Conservation (phyloP, 371 early-diverging fungal species). For the Rhizopus stolonifer region DNA sequence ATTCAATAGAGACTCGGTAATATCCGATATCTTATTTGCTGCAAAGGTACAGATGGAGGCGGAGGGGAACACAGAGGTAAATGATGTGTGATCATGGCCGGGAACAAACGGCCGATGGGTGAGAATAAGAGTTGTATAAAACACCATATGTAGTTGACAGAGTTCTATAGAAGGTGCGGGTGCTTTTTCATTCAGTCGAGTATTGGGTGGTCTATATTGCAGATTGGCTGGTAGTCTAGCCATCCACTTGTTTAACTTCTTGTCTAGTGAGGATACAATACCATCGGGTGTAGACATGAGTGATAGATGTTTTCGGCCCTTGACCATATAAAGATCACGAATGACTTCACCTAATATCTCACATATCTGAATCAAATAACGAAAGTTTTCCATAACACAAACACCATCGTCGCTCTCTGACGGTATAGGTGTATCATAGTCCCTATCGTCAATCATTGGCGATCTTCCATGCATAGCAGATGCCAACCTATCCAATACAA, state of each 20-base stretch:
- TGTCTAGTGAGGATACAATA: slow-evolving; percentile 44
- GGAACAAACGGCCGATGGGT: slow-evolving; percentile 71
- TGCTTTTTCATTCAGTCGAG: slow-evolving; percentile 26
- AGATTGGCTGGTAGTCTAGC: slow-evolving; percentile 40
- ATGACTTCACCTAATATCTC: slow-evolving; percentile 45
- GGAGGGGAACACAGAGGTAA: slow-evolving; percentile 46
- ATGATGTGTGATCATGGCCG: slow-evolving; percentile 27
- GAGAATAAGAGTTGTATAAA: slow-evolving; percentile 72
- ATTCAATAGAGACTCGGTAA: slow-evolving; percentile 40
- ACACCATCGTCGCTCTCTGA: slow-evolving; percentile 41
- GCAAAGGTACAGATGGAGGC: slow-evolving; percentile 56
- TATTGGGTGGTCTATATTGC: slow-evolving; percentile 47
- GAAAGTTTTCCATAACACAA: slow-evolving; percentile 42
- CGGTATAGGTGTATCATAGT: slow-evolving; percentile 49
- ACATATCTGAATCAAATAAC: slow-evolving; percentile 40
- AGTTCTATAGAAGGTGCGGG: slow-evolving; percentile 43
- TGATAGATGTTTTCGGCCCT: slow-evolving; percentile 36
- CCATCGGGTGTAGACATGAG: slow-evolving; percentile 35
- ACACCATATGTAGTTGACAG: slow-evolving; percentile 65
- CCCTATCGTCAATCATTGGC: slow-evolving; percentile 51
- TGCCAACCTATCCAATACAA: slow-evolving; percentile 58
- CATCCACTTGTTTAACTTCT: slow-evolving; percentile 51
- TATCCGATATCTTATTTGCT: slow-evolving; percentile 57
- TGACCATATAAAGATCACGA: slow-evolving; percentile 46
- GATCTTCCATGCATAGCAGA: slow-evolving; percentile 53